Conservation (phyloP, 208 protist genomes). For the Cochliopodium minus region DNA sequence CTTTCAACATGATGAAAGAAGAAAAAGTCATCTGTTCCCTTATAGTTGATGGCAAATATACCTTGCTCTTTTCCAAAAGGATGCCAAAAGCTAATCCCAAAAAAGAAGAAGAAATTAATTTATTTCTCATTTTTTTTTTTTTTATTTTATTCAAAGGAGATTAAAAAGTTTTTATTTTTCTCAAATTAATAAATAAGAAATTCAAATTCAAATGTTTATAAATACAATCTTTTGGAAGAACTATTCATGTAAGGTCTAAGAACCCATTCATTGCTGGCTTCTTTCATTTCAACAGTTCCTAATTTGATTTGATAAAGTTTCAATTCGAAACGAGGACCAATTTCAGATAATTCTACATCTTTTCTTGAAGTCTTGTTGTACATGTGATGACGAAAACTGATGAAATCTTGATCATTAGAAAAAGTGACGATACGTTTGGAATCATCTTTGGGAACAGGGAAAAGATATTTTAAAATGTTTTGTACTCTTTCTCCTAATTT, state of each 20-base stretch:
- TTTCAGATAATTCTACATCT: constrained; percentile 79
- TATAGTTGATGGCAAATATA: neutral
- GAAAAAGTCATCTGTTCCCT: too few species aligned
- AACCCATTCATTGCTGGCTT: constrained; percentile 93
- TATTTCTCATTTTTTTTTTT: neutral
- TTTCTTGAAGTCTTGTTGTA: constrained; percentile 53
- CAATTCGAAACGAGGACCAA: constrained; percentile 95
- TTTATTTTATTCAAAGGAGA: neutral
- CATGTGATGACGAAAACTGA: constrained; percentile 93
- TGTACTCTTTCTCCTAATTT: constrained; percentile 74
- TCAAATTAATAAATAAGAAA: too few species aligned
- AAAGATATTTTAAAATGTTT: constrained; percentile 85
- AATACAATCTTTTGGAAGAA: constrained; percentile 61
- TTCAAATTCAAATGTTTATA: constrained; percentile 24
- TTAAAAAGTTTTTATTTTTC: too few species aligned
- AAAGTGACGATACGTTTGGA: constrained; percentile 86
- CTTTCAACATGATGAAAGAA: too few species aligned
- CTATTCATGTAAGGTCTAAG: constrained; percentile 95
- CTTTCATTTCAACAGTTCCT: constrained; percentile 74
- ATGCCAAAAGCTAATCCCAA: neutral
- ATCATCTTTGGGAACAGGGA: constrained; percentile 88
- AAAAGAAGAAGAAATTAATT: neutral
- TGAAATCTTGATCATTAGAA: constrained; percentile 91
- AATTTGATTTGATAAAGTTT: constrained; percentile 83
- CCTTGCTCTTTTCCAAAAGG: neutral